Evolutionary conservation across 2,329 filamentous ascomycete species (phyloP), one percentile per base, ranked within the genome.

Genomic region (Huntiella bhutanensis): DNA sequence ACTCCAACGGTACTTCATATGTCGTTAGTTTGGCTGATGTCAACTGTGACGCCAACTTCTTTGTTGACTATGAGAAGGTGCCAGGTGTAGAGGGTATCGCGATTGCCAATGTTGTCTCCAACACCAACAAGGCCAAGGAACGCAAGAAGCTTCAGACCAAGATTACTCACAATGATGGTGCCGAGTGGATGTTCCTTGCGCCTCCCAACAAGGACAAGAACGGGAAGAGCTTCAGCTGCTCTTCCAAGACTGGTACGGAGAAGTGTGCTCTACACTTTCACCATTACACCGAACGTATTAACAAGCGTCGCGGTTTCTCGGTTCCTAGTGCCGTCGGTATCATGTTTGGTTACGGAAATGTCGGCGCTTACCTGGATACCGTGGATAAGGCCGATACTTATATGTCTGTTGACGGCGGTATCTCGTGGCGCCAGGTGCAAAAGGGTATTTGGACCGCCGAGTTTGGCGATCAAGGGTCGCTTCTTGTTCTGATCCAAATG

Each of bases 61-160:
- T 79, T 56, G 88, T 94, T 39, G 91, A 98, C 58, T 98, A 93
- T 60, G 91, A 98, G 60, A 95, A 93, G 65, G 85, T 95, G 68
- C 73, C 82, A 41, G 86, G 86, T 2, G 68, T 98, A 11, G 88
- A 98, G 60, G 91, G 91, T 38, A 84, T 98, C 43, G 77, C 79
- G 12, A 61, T 98, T 52, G 83, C 86, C 57, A 98, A 98, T 56
- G 66, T 83, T 5, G 84, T 98, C 13, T 68, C 72, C 41, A 96
- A 96, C 56, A 63, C 70, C 19, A 67, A 80, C 33, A 75, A 78
- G 45, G 67, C 70, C 39, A 77, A 77, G 13, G 68, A 71, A 45
- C 65, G 70, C 44, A 98, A 98, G 69, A 79, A 77, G 58, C 69
- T 95, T 43, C 84, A 85, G 60, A 91, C 84, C 34, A 78, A 82